These are phyloP conservation scores for Mortierella sp. DNA, from an alignment of 371 early-diverging fungal species.

Conservation along the genomic window DNA sequence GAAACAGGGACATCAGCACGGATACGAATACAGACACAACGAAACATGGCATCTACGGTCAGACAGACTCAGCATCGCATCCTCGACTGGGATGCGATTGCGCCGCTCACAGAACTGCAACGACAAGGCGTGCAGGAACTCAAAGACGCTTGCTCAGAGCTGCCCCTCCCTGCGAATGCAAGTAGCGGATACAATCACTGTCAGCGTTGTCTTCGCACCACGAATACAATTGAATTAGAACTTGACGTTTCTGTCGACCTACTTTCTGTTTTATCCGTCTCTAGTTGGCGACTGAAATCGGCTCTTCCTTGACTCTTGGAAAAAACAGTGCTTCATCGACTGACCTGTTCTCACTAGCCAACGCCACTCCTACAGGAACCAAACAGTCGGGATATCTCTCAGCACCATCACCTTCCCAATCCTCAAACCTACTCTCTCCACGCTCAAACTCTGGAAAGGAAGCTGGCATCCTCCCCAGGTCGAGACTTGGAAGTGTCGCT, in stretches of 20 bases:
- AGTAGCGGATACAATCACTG: constrained; percentile 4
- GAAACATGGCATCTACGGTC: constrained; percentile 28
- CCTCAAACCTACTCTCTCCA: constrained; percentile 63
- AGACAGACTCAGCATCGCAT: constrained; percentile 34
- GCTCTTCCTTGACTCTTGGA: constrained; percentile 29
- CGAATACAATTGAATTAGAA: not conserved
- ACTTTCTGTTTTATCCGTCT: not conserved
- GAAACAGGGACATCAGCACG: not conserved
- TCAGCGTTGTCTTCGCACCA: not conserved
- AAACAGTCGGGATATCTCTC: constrained; percentile 55
- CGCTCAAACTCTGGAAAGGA: constrained; percentile 61
- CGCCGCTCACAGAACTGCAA: constrained; percentile 70
- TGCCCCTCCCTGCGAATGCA: constrained; percentile 76
- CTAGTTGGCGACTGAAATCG: constrained; percentile 45
- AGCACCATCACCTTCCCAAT: constrained; percentile 61
- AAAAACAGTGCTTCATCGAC: constrained; percentile 14
- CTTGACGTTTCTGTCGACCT: not conserved
- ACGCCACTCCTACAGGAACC: constrained; percentile 45
- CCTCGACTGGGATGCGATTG: constrained; percentile 78
- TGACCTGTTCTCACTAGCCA: constrained; percentile 13
- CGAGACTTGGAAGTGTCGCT: constrained; percentile 52
- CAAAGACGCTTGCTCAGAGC: constrained; percentile 78
- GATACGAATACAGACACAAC: not conserved
- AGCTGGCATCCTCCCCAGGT: constrained; percentile 23
- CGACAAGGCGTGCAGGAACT: constrained; percentile 72